Conservation (phyloP, 768 basidiomycete species). For the Boletellus emodensis region DNA sequence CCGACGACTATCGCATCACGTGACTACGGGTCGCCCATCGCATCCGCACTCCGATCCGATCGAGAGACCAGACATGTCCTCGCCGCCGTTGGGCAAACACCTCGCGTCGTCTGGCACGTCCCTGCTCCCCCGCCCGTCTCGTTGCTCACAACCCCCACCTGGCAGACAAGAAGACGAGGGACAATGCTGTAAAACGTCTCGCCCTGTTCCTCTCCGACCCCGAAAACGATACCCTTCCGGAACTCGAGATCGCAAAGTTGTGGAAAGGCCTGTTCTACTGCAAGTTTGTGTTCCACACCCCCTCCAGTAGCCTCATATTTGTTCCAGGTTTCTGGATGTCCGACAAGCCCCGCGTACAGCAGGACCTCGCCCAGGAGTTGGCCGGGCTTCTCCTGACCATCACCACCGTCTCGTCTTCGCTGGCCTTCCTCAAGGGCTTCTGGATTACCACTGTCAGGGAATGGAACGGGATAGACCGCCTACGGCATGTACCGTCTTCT, state of each 20-base stretch:
- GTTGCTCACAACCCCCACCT: neutral
- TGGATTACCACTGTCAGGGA: slow-evolving; percentile 90
- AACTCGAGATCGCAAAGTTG: slow-evolving; percentile 80
- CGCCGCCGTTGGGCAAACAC: slow-evolving; percentile 78
- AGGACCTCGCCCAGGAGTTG: slow-evolving; percentile 81
- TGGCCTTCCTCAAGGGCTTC: slow-evolving; percentile 82
- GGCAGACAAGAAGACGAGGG: slow-evolving; percentile 85
- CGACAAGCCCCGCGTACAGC: slow-evolving; percentile 95
- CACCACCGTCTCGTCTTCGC: slow-evolving; percentile 48
- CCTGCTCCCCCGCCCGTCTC: neutral
- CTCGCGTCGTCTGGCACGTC: slow-evolving; percentile 84
- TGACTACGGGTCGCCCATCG: neutral
- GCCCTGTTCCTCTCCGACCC: slow-evolving; percentile 73
- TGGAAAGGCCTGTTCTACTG: slow-evolving; percentile 99
- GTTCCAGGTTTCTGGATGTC: slow-evolving; percentile 96
- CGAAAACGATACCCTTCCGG: slow-evolving; percentile 52
- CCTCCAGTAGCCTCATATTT: neutral
- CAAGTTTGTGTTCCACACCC: slow-evolving; percentile 32
- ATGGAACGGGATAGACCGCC: slow-evolving; percentile 88
- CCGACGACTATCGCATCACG: neutral
- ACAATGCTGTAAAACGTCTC: slow-evolving; percentile 83
- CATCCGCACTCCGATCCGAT: slow-evolving; percentile 22
- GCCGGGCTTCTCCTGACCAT: slow-evolving; percentile 79
- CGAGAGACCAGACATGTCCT: slow-evolving; percentile 29
- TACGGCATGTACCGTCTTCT: slow-evolving; percentile 54